Conservation (phyloP, 768 basidiomycete species). For the Rhizopogon vulgaris region DNA sequence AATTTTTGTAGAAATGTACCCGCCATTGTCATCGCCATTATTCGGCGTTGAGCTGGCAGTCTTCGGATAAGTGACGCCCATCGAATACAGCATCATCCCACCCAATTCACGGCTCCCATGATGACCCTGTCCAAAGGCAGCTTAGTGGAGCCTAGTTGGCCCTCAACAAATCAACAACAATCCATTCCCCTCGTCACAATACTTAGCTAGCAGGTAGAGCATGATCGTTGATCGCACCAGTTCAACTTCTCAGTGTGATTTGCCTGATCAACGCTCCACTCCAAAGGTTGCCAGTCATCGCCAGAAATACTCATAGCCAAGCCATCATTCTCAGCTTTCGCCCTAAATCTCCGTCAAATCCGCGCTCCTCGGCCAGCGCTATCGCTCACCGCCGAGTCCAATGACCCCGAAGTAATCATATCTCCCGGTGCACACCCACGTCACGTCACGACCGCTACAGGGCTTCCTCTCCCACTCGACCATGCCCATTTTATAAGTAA, state of each 20-base stretch:
- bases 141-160: too few species aligned
- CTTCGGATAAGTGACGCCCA: neutral
- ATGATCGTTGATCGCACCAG: neutral
- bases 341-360: slow-evolving; percentile 11
- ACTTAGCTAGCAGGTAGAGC: neutral
- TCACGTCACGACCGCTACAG: slow-evolving; percentile 6
- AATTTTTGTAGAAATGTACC: slow-evolving; percentile 4
- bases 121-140: neutral
- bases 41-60: neutral
- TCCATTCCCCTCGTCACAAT: neutral
- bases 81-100: slow-evolving; percentile 2
- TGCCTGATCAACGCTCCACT: neutral
- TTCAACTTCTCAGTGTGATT: slow-evolving; percentile 4
- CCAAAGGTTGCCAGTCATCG: neutral
- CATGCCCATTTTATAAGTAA: slow-evolving; percentile 8
- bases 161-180: neutral
- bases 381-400: slow-evolving; percentile 5
- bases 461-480: slow-evolving; percentile 6
- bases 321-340: slow-evolving; percentile 10
- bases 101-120: neutral
- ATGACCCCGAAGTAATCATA: slow-evolving; percentile 3
- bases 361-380: slow-evolving; percentile 7
- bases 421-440: slow-evolving; percentile 1
- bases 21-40: slow-evolving; percentile 4
- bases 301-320: slow-evolving; percentile 5